Percentiles rank a stretch among this genome's conserved stretches.
Evolutionary conservation across 2,329 filamentous ascomycete species (phyloP).

Genomic region (Trichoderma atroviride): DNA sequence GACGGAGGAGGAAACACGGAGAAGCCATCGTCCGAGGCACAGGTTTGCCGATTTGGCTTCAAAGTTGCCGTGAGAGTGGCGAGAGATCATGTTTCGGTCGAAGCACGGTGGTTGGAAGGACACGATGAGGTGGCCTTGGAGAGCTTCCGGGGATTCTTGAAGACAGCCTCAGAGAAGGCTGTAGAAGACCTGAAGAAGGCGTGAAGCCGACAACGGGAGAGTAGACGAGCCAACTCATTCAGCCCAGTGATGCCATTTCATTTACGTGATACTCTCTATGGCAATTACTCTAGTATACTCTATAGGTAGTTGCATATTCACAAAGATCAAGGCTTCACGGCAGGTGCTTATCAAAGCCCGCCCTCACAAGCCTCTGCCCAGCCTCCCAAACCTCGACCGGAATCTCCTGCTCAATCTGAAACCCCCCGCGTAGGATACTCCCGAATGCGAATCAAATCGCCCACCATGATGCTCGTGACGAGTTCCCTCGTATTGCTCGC

Average conservation of each 20-base stretch:
- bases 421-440: constrained; percentile 49
- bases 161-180: constrained; percentile 40
- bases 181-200: not conserved
- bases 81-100: constrained; percentile 48
- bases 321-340: constrained; percentile 33
- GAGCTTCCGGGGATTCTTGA: constrained; percentile 83
- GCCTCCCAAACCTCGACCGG: constrained; percentile 48
- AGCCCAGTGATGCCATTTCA: not conserved
- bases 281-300: too few species aligned
- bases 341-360: constrained; percentile 45
- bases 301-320: not conserved
- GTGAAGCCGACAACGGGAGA: not conserved
- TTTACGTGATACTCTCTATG: not conserved
- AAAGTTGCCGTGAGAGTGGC: constrained; percentile 52
- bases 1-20: constrained; percentile 28
- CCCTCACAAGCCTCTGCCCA: constrained; percentile 44
- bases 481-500: constrained; percentile 45
- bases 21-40: constrained; percentile 29
- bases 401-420: constrained; percentile 49
- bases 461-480: constrained; percentile 50
- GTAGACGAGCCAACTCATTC: not conserved
- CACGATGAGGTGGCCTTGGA: constrained; percentile 74
- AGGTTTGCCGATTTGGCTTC: constrained; percentile 58
- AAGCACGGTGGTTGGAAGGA: constrained; percentile 70
- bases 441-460: constrained; percentile 47